These are phyloP conservation scores for Erigeron philadelphicus DNA, from an alignment of 140 eudicot genomes.

Conservation along the genomic window DNA sequence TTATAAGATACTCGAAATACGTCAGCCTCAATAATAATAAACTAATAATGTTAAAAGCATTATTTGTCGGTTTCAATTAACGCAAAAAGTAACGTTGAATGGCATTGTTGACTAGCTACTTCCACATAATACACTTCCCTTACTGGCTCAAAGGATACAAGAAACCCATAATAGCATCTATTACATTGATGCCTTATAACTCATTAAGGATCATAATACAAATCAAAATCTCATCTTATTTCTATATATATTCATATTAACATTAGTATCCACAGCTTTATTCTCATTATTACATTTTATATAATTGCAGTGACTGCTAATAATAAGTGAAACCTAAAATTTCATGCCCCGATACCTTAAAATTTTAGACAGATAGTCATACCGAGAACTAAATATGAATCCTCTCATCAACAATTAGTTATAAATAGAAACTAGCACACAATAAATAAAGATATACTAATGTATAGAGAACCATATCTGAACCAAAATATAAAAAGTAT, in stretches of 20 bases:
- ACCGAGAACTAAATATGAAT: not conserved
- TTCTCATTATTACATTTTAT: not conserved
- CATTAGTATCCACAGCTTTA: slow-evolving; percentile 4
- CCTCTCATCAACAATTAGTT: not conserved
- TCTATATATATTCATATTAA: slow-evolving; percentile 1
- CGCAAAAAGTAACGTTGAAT: not conserved
- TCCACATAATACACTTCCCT: not conserved
- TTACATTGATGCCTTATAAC: not conserved
- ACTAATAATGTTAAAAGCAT: not conserved
- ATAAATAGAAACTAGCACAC: slow-evolving; percentile 1
- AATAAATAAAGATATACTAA: not conserved
- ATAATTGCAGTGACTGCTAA: slow-evolving; percentile 16
- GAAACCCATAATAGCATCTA: slow-evolving; percentile 1
- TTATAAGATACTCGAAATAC: not conserved
- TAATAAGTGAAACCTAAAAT: slow-evolving; percentile 10
- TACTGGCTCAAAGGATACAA: slow-evolving; percentile 11
- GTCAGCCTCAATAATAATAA: no score
- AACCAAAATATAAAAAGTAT: not conserved
- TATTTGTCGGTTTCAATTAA: slow-evolving; percentile 11
- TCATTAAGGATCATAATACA: not conserved
- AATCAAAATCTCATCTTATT: slow-evolving; percentile 13
- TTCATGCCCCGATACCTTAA: slow-evolving; percentile 1
- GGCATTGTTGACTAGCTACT: not conserved
- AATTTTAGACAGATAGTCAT: not conserved
- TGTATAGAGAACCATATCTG: not conserved